phyloP scores from a whole-genome alignment of 495 filamentous ascomycete genomes.

The Pseudevernia furfuracea region DNA sequence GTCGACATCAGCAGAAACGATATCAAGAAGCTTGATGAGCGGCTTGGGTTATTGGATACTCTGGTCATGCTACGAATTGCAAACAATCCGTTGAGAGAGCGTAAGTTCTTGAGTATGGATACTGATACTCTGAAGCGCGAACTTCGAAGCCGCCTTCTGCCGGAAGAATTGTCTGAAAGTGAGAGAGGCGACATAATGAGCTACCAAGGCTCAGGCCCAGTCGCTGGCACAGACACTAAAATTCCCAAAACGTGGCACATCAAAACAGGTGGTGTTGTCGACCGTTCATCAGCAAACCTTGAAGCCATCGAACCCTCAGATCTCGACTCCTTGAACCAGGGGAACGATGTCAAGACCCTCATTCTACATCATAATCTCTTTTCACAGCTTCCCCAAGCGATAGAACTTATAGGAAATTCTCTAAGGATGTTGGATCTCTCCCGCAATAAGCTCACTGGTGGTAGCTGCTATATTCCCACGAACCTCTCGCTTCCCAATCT shows the following conservation, averaged over 20 bases:
- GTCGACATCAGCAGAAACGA: conserved; percentile 81
- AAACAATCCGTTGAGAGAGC: conserved; percentile 82
- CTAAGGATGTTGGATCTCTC: conserved; percentile 71
- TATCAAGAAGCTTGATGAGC: conserved; percentile 63
- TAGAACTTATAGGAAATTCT: conserved; percentile 58
- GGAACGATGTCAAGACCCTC: conserved; percentile 46
- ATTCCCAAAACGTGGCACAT: conserved; percentile 46
- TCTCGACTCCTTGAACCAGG: conserved; percentile 37
- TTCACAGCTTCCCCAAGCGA: conserved; percentile 56
- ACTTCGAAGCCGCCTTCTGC: conserved; percentile 61
- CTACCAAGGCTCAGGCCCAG: conserved; percentile 36
- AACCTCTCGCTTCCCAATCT: conserved; percentile 63
- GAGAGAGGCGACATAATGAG: conserved; percentile 26
- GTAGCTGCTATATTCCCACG: conserved; percentile 50
- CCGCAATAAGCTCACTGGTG: conserved; percentile 63
- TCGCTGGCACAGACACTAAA: neutral
- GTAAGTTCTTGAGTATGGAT: conserved; percentile 69
- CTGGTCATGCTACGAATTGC: conserved; percentile 64
- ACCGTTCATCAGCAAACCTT: conserved; percentile 59
- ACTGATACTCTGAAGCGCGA: conserved; percentile 77
- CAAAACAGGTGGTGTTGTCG: conserved; percentile 63
- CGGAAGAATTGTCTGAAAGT: conserved; percentile 38
- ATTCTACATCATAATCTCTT: conserved; percentile 72
- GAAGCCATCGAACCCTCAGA: conserved; percentile 40
- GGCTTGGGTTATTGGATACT: conserved; percentile 71